Evolutionary conservation across 2,329 filamentous ascomycete species (phyloP).

Genomic region (Sarocladium brachiariae): DNA sequence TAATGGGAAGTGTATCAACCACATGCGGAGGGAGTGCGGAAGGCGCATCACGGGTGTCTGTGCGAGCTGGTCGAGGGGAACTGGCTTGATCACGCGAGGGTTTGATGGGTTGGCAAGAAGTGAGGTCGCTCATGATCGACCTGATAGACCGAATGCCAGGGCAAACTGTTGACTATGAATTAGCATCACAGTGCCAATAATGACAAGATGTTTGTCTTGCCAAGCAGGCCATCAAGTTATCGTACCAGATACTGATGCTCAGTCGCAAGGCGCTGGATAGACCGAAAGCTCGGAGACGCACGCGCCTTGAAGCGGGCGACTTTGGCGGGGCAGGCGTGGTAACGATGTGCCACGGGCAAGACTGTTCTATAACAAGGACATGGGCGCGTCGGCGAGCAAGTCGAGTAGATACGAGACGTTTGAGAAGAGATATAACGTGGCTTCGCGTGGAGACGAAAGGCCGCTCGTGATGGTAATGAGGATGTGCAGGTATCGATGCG

Average conservation of each 20-base stretch:
- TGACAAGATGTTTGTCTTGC: too few species aligned
- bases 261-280: not conserved
- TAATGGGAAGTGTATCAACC: not conserved
- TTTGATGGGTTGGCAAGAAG: not conserved
- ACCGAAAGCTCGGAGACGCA: not conserved
- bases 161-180: not conserved
- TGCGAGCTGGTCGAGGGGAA: not conserved
- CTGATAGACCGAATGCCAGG: not conserved
- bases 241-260: not conserved
- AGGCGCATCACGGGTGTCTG: not conserved
- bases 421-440: not conserved
- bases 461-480: not conserved
- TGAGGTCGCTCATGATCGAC: constrained; percentile 8
- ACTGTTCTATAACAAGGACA: constrained; percentile 31
- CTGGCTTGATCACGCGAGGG: not conserved
- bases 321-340: constrained; percentile 7
- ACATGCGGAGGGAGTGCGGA: not conserved
- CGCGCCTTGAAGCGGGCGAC: constrained; percentile 1
- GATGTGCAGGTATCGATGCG: not conserved
- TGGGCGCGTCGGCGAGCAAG: constrained; percentile 12
- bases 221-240: not conserved
- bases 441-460: too few species aligned
- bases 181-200: not conserved
- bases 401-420: not conserved
- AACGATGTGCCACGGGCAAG: constrained; percentile 10